Percentiles rank a stretch among this genome's conserved stretches.
Conservation (phyloP, 2,329 filamentous ascomycete species). For the Hirsutella minnesotensis region DNA sequence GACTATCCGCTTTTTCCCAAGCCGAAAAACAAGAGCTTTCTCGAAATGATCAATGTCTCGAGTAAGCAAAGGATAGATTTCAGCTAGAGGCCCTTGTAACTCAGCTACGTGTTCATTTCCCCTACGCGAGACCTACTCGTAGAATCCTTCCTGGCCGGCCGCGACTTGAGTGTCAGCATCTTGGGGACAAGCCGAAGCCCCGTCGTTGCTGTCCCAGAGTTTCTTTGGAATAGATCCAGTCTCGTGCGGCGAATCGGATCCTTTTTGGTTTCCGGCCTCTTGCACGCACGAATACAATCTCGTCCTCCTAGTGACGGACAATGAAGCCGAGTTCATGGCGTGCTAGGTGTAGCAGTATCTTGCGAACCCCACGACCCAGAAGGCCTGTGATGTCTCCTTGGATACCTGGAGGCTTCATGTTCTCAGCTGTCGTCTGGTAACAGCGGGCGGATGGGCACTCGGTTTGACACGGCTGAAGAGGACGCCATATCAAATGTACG, state of each 20-base stretch:
- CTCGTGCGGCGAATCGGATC: background rate
- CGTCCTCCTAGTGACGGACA: background rate
- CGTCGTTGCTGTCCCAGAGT: background rate
- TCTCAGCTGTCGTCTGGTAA: constrained; percentile 8
- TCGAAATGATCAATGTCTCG: background rate
- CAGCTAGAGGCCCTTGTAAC: background rate
- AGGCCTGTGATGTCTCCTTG: background rate
- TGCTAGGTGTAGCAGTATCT: background rate
- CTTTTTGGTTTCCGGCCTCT: background rate
- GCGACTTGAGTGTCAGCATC: background rate
- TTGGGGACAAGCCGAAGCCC: background rate
- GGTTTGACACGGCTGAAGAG: background rate
- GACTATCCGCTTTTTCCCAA: background rate
- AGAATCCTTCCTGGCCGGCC: background rate
- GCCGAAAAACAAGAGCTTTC: background rate
- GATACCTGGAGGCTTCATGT: background rate
- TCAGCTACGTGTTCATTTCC: background rate
- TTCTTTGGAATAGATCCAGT: background rate
- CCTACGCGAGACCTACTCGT: background rate
- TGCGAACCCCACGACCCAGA: background rate
- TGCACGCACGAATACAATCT: background rate
- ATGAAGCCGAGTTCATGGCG: background rate
- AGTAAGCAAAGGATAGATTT: background rate
- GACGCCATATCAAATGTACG: background rate
- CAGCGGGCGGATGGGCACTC: constrained; percentile 7